Base-by-base conservation (phyloP, 164 flowering plant species). In the Stephania cephalantha region DNA sequence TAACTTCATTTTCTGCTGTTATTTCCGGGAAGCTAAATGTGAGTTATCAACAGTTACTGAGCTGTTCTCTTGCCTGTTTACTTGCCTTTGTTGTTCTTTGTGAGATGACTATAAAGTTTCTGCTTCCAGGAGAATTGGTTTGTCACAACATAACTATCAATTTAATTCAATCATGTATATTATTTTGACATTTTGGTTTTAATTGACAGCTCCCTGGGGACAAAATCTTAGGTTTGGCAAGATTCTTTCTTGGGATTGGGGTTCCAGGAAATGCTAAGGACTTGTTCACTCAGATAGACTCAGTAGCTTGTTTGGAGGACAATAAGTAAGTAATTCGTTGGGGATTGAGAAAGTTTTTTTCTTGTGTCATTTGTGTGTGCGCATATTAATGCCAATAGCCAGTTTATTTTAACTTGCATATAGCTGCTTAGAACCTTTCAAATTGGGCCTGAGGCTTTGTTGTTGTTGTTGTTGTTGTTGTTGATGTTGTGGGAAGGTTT, bases 191-290 rank as follows among this genome's bases (percentile, higher is more conserved):
- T n/a, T 71, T 68, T 69, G 25, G 68, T 58, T 55, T 77, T 9
- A 68, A 11, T 74, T 80, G 84, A 78, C 95, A 94, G 98, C 82
- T 96, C 81, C 91, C 93, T 42, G 90, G 88, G 55, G 94, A 89
- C 70, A 90, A 88, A 81, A 79, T 96, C 46, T 78, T 88, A 83
- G 97, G 99, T 64, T 77, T 96, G 85, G 97, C 97, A 45, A 92
- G 87, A 74, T 96, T 87, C 77, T 92, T 96, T 79, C 96, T 96
- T 73, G 88, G 92, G 20, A 76, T 96, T 83, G 98, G 95, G 70
- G 81, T 89, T 82, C 95, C 97, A 74, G 97, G 97, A 42, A 88
- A 83, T 77, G 79, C 90, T 65, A 86, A 90, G 71, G 98, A 94
- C 77, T 84, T 96, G 66, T 94, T 85, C 82, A 74, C 88, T 83